Evolutionary conservation across 2,329 filamentous ascomycete genomes (phyloP).

Genomic region (Zalaria obscura): DNA sequence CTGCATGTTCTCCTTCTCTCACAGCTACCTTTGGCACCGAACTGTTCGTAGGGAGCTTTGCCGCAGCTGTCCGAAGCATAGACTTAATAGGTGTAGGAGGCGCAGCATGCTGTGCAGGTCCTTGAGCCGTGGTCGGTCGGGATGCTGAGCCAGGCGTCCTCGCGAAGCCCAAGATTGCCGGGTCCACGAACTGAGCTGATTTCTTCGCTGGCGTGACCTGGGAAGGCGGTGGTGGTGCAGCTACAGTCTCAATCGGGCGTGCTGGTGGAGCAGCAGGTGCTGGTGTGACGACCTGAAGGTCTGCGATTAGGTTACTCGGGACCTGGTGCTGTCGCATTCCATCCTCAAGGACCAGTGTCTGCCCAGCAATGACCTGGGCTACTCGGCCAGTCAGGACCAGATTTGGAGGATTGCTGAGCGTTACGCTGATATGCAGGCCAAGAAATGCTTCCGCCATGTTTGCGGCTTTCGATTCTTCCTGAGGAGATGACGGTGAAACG

Average conservation of each 20-base stretch:
- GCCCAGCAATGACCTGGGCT: constrained; percentile 48
- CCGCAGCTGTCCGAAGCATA: constrained; percentile 18
- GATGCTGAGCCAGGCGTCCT: constrained; percentile 17
- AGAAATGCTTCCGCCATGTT: constrained; percentile 57
- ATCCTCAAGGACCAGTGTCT: constrained; percentile 56
- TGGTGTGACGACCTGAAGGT: constrained; percentile 35
- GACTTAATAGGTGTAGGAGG: constrained; percentile 30
- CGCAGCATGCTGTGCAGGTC: constrained; percentile 16
- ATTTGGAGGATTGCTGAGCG: constrained; percentile 50
- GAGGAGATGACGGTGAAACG: constrained; percentile 1
- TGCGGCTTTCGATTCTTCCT: neutral
- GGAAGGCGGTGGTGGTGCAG: constrained; percentile 7
- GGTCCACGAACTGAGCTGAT: constrained; percentile 49
- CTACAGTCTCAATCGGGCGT: neutral
- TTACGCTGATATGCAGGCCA: constrained; percentile 62
- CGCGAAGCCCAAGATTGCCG: constrained; percentile 62
- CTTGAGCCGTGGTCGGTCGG: constrained; percentile 1
- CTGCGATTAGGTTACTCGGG: constrained; percentile 43
- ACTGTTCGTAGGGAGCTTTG: constrained; percentile 19
- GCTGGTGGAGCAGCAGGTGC: constrained; percentile 4
- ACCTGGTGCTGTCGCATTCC: constrained; percentile 40
- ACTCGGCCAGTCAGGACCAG: constrained; percentile 58
- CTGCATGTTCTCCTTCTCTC: constrained; percentile 11
- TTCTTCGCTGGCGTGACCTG: constrained; percentile 5
- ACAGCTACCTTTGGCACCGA: constrained; percentile 16